phyloP scores from a whole-genome alignment of 2,329 filamentous ascomycete species.

The Passalora sequoiae region DNA sequence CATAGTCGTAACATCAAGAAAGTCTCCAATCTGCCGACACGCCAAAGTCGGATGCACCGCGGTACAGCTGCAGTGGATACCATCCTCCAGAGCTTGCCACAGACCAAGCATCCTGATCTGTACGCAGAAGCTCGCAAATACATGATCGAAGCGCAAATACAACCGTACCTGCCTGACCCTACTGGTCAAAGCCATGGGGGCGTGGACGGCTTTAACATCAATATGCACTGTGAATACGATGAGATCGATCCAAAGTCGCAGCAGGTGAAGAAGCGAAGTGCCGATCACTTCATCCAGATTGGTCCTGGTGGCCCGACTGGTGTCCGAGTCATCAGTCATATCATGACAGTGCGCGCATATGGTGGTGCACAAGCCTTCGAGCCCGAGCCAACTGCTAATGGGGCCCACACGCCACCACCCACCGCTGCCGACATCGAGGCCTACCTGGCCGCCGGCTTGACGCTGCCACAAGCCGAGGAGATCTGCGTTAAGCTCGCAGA shows the following conservation, averaged over 20 bases:
- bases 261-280: constrained; percentile 63
- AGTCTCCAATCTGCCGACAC: constrained; percentile 56
- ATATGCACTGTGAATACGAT: constrained; percentile 78
- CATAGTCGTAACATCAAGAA: constrained; percentile 72
- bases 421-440: constrained; percentile 18
- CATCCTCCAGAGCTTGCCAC: constrained; percentile 65
- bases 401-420: constrained; percentile 35
- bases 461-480: constrained; percentile 43
- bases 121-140: constrained; percentile 64
- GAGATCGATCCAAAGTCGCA: constrained; percentile 59
- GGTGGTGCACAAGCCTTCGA: constrained; percentile 51
- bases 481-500: constrained; percentile 66
- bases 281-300: constrained; percentile 70
- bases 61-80: constrained; percentile 62
- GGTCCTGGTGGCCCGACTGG: constrained; percentile 64
- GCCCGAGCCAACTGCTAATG: constrained; percentile 35
- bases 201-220: constrained; percentile 72
- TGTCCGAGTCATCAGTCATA: constrained; percentile 73
- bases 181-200: constrained; percentile 58
- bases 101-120: constrained; percentile 69
- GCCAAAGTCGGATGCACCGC: constrained; percentile 61
- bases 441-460: constrained; percentile 27
- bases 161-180: constrained; percentile 67
- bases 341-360: constrained; percentile 67
- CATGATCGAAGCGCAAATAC: constrained; percentile 73